These are phyloP conservation scores for Myriosclerotinia scirpicola DNA, from an alignment of 2,329 filamentous ascomycete species.

Conservation along the genomic window DNA sequence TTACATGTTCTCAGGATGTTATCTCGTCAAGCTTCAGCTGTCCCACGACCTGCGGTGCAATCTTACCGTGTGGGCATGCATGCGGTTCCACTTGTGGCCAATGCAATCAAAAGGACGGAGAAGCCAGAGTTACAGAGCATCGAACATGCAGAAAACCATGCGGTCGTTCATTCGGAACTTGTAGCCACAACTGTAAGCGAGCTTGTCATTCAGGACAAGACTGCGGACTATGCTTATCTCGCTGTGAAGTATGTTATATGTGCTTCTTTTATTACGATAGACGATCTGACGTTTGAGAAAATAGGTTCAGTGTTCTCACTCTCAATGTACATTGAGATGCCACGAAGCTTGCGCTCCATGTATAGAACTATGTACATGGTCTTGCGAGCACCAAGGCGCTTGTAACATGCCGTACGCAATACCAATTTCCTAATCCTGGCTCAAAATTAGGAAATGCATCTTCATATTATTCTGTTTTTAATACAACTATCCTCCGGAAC, in stretches of 20 bases:
- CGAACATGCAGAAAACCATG: conserved; percentile 51
- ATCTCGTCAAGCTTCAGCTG: conserved; percentile 48
- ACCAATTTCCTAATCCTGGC: not conserved
- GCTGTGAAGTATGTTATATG: conserved; percentile 51
- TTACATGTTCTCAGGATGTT: conserved; percentile 53
- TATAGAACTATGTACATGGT: conserved; percentile 54
- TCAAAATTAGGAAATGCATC: not conserved
- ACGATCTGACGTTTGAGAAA: not conserved
- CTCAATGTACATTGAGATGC: conserved; percentile 55
- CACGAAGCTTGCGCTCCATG: conserved; percentile 62
- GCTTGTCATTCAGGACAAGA: conserved; percentile 52
- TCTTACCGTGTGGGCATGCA: conserved; percentile 57
- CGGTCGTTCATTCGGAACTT: conserved; percentile 52
- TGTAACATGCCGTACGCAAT: conserved; percentile 43
- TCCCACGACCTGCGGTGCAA: conserved; percentile 46
- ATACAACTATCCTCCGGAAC: not conserved
- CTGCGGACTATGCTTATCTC: conserved; percentile 50
- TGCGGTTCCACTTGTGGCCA: conserved; percentile 52
- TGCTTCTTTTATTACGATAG: not conserved
- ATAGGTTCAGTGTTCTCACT: conserved; percentile 61
- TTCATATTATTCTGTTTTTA: not conserved
- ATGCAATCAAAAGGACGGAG: conserved; percentile 48
- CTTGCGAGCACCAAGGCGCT: conserved; percentile 51
- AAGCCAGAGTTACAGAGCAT: conserved; percentile 45
- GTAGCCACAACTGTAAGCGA: conserved; percentile 54